Base-by-base conservation (phyloP, 768 basidiomycete genomes). In the Amyloporia xantha region DNA sequence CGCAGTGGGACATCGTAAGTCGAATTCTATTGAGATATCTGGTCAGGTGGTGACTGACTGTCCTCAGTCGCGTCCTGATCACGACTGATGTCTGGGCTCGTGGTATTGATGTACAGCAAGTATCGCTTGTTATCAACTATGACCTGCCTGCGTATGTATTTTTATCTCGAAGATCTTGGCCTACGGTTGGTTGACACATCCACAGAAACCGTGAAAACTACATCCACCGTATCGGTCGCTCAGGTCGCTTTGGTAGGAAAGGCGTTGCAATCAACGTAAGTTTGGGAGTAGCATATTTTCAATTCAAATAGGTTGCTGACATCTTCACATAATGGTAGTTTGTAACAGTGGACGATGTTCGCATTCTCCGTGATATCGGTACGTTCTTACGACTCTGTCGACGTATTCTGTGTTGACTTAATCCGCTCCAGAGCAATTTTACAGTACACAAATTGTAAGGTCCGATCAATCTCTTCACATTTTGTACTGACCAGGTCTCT, bases 161-260 rank as follows among this genome's bases (percentile, higher is more conserved):
- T 42, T 41, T 54, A 25, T 56, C n/a, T 27, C 47, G 24, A n/a
- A 41, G 12, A 47, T 53, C 41, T 21, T 13, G 13, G 25, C 27
- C 38, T 20, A 21, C 12, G 39, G 7, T 35, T 37, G 47, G 51
- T 40, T 35, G 11, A 37, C 42, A 49, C 27, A 44, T 59, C 12
- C n/a, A 20, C 54, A 92, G 86, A 56, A 92, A 92, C 66, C 90
- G 90, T 77, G 95, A 97, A 79, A 97, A 99, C 69, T 99, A 99
- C 73, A 97, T 99, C 58, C 96, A 99, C 74, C 90, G 96, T 63
- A 98, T 98, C 65, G 96, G 96, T 68, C 92, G 96, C 54, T 96
- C 94, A 50, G 96, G 96, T 64, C 92, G 96, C 51, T 98, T 98
- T 72, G 96, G 96, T 59, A 78, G 96, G 59, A 99, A 99, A 72